Conservation (phyloP, 805 yeast genomes). For the Candida anglica region DNA sequence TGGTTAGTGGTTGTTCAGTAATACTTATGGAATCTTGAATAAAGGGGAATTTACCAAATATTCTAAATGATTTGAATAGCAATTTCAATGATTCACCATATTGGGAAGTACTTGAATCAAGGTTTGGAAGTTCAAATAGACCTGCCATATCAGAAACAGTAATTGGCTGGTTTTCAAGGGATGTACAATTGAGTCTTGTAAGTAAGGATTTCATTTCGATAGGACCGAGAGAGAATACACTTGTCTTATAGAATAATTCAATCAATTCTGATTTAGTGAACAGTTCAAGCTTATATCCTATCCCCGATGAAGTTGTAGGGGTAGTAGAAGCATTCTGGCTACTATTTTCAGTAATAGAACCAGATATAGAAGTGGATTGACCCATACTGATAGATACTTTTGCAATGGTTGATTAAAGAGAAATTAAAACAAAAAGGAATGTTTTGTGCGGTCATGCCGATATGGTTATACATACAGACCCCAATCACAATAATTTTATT, state of each 20-base stretch:
- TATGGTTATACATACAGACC: too few relatives aligned
- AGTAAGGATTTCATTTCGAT: conserved; percentile 16
- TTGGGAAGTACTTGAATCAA: neutral
- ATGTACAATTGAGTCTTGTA: conserved; percentile 11
- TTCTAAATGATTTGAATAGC: conserved; percentile 25
- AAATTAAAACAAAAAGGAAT: too few relatives aligned
- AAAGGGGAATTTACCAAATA: conserved; percentile 50
- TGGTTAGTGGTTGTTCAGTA: conserved; percentile 24
- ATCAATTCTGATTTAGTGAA: conserved; percentile 16
- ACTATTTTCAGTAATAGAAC: neutral
- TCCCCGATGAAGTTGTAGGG: neutral
- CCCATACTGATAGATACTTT: conserved; percentile 18
- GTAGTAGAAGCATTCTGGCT: neutral
- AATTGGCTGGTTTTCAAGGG: conserved; percentile 4
- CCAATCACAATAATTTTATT: too few relatives aligned
- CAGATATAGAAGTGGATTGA: conserved; percentile 8
- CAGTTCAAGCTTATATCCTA: conserved; percentile 8
- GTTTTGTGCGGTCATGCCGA: too few relatives aligned
- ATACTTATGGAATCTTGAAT: conserved; percentile 25
- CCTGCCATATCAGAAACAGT: neutral
- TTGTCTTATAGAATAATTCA: conserved; percentile 15
- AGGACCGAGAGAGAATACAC: conserved; percentile 12
- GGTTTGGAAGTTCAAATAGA: neutral
- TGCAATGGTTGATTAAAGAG: too few relatives aligned
- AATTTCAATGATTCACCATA: neutral